phyloP scores from a whole-genome alignment of 1,284 basidiomycete genomes.

The Rhodotorula mucilaginosa region DNA sequence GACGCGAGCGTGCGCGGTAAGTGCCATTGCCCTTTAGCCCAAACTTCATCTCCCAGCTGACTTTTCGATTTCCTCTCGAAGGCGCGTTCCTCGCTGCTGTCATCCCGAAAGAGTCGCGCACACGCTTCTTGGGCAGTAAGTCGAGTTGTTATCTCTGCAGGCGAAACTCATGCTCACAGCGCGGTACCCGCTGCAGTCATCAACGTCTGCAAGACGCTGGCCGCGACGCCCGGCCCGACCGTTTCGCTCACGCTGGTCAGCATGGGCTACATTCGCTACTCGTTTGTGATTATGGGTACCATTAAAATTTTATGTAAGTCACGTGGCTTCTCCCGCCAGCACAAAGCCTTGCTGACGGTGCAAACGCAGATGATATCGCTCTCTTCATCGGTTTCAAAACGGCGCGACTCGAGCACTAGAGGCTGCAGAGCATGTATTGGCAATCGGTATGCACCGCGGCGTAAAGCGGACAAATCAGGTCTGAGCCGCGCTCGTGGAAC shows the following conservation, averaged over 20 bases:
- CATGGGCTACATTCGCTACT: conserved; percentile 17
- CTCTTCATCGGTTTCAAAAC: conserved; percentile 29
- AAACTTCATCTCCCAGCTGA: background rate
- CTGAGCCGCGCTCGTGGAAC: no score
- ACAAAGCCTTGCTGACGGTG: background rate
- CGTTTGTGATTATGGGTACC: conserved; percentile 23
- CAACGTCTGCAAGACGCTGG: conserved; percentile 38
- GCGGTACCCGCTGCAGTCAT: conserved; percentile 10
- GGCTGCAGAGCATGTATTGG: no score
- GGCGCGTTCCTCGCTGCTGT: conserved; percentile 35
- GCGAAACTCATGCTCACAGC: background rate
- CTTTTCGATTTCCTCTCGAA: background rate
- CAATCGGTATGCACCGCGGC: background rate
- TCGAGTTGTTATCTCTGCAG: background rate
- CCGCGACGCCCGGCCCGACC: conserved; percentile 30
- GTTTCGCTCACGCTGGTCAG: conserved; percentile 21
- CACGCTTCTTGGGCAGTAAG: conserved; percentile 33
- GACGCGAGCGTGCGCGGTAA: conserved; percentile 29
- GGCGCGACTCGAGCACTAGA: conserved; percentile 29
- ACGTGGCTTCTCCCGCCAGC: background rate
- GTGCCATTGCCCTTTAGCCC: background rate
- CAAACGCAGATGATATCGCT: conserved; percentile 19
- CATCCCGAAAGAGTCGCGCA: conserved; percentile 28
- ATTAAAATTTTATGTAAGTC: conserved; percentile 30
- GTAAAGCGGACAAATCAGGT: no score